These are phyloP conservation scores for Lactarius sanguifluus DNA, from an alignment of 768 basidiomycete species.

Conservation along the genomic window DNA sequence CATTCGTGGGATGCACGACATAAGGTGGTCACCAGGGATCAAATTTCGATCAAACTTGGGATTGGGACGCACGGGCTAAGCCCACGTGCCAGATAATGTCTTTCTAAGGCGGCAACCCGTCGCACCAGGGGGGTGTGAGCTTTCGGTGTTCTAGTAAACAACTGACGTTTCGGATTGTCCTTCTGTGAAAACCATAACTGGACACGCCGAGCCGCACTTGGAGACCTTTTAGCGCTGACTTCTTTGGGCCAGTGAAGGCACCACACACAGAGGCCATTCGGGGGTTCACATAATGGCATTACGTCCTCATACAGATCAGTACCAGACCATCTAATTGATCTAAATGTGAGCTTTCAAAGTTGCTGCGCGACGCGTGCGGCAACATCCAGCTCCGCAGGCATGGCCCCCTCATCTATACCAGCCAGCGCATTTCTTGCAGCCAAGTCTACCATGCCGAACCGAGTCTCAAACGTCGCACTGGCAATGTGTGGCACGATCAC, in stretches of 20 bases:
- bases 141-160: too few relatives aligned
- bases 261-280: background rate
- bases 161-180: too few relatives aligned
- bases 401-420: slow-evolving; percentile 48
- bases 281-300: background rate
- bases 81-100: too few relatives aligned
- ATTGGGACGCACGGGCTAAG: too few relatives aligned
- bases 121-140: too few relatives aligned
- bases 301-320: background rate
- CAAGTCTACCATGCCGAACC: slow-evolving; percentile 76
- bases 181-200: too few relatives aligned
- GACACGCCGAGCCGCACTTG: background rate
- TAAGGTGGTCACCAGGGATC: background rate
- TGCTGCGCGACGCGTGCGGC: slow-evolving; percentile 8
- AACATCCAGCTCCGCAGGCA: slow-evolving; percentile 54
- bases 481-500: slow-evolving; percentile 88
- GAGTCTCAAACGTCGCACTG: slow-evolving; percentile 84
- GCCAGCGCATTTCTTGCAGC: slow-evolving; percentile 69
- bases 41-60: too few relatives aligned
- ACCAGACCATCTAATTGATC: background rate
- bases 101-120: background rate
- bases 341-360: background rate
- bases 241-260: background rate
- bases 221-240: background rate
- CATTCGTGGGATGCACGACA: background rate